A percentile compares a stretch with the other conserved stretches of the same genome.
Evolutionary conservation across 2,329 filamentous ascomycete genomes (phyloP).

Genomic region (Colletotrichum magnum): DNA sequence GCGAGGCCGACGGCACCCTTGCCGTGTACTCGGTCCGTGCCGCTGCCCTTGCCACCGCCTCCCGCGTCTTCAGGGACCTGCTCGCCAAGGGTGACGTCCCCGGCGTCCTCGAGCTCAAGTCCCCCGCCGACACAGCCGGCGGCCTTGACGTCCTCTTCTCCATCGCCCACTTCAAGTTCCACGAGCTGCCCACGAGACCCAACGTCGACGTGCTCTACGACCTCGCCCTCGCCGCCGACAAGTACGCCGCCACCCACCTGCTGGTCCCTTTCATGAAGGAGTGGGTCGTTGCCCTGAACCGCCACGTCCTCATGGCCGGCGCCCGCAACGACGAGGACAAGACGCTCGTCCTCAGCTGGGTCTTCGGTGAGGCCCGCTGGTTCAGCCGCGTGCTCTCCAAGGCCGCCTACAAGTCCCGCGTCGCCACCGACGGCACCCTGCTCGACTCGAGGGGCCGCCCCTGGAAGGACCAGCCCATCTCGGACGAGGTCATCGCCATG

Average conservation of each 20-base stretch:
- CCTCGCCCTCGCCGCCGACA: conserved; percentile 35
- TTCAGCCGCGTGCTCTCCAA: conserved; percentile 36
- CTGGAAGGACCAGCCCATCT: conserved; percentile 35
- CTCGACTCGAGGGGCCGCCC: conserved; percentile 34
- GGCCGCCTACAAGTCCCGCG: conserved; percentile 36
- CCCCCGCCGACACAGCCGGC: conserved; percentile 29
- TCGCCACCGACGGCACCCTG: conserved; percentile 30
- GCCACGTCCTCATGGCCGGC: conserved; percentile 38
- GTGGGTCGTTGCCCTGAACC: conserved; percentile 38
- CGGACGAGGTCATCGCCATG: conserved; percentile 35
- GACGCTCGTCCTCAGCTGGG: conserved; percentile 38
- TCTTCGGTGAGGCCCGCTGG: conserved; percentile 37
- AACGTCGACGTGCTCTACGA: conserved; percentile 37
- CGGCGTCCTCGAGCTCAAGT: conserved; percentile 29
- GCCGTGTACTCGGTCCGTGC: conserved; percentile 35
- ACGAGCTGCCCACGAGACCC: conserved; percentile 34
- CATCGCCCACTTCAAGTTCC: conserved; percentile 39
- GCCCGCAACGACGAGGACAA: conserved; percentile 40
- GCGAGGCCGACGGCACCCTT: conserved; percentile 17
- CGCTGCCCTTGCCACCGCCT: conserved; percentile 20
- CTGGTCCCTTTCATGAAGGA: conserved; percentile 40
- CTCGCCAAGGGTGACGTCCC: conserved; percentile 22
- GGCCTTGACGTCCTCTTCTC: conserved; percentile 36
- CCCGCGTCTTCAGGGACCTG: conserved; percentile 34
- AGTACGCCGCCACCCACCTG: conserved; percentile 36